Conservation (phyloP, 306 rosid species). For the Ceratonia siliqua region DNA sequence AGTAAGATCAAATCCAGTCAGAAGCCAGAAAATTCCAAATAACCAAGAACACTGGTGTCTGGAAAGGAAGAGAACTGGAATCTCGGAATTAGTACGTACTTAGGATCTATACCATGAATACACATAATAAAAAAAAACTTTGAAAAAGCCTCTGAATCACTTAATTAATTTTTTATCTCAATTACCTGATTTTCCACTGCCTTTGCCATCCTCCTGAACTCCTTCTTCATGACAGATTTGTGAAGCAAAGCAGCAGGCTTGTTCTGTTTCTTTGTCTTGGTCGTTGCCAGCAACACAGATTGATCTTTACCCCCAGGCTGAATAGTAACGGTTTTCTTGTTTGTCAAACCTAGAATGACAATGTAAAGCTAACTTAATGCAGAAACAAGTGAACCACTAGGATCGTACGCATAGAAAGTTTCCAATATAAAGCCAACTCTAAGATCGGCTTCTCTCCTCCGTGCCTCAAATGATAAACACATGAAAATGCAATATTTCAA, state of each 20-base stretch:
- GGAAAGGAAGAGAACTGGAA: not conserved
- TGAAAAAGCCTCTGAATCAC: not conserved
- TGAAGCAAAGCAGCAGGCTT: conserved; percentile 77
- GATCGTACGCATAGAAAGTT: not conserved
- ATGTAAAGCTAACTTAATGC: not conserved
- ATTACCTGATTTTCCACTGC: conserved; percentile 80
- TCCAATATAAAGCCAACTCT: not conserved
- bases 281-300: conserved; percentile 72
- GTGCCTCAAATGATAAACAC: not conserved
- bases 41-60: not conserved
- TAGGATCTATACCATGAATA: not conserved
- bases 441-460: not conserved
- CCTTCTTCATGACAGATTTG: conserved; percentile 86
- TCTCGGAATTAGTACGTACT: not conserved
- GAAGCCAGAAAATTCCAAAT: not conserved
- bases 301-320: conserved; percentile 76
- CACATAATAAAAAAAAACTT: not conserved
- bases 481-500: not conserved
- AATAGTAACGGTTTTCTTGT: conserved; percentile 88
- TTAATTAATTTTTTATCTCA: no score
- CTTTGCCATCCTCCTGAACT: conserved; percentile 76
- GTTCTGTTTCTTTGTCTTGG: conserved; percentile 90
- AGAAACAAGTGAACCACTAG: not conserved
- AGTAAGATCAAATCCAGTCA: not conserved
- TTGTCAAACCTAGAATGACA: conserved; percentile 78